A percentile compares a stretch with the other conserved stretches of the same genome.
Evolutionary conservation across 1,284 basidiomycete genomes (phyloP).

Genomic region (Polyporus tsugae): DNA sequence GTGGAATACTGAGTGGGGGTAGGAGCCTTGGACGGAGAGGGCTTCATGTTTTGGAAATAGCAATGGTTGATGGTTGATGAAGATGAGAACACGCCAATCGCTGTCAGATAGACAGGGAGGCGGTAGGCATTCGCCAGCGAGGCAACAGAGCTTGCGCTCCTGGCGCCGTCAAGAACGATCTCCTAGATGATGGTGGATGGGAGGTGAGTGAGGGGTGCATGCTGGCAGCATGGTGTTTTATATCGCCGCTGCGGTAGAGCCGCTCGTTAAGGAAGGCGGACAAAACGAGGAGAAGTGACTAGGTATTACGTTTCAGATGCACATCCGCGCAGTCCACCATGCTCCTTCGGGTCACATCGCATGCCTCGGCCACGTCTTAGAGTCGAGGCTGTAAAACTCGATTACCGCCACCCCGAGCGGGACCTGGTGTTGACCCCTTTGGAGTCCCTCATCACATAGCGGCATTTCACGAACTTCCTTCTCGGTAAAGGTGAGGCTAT

Average conservation of each 20-base stretch:
- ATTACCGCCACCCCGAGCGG: not conserved
- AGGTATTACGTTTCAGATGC: slow-evolving; percentile 21
- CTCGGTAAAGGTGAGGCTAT: not conserved
- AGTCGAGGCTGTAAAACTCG: slow-evolving; percentile 5
- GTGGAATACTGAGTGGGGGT: slow-evolving; percentile 12
- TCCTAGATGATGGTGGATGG: slow-evolving; percentile 23
- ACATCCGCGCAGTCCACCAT: slow-evolving; percentile 3
- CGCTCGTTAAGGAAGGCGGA: slow-evolving; percentile 24
- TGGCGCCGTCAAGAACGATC: slow-evolving; percentile 24
- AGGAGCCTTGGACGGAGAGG: not conserved
- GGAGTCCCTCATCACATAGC: not conserved
- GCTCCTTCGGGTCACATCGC: slow-evolving; percentile 14
- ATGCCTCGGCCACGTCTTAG: slow-evolving; percentile 8
- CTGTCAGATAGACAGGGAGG: not conserved
- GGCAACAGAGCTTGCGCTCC: slow-evolving; percentile 24
- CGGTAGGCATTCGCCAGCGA: slow-evolving; percentile 1
- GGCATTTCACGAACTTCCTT: not conserved
- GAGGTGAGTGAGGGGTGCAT: slow-evolving; percentile 8
- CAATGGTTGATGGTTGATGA: slow-evolving; percentile 16
- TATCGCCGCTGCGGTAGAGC: slow-evolving; percentile 21
- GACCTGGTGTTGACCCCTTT: not conserved
- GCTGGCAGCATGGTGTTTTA: slow-evolving; percentile 24
- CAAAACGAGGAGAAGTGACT: slow-evolving; percentile 29
- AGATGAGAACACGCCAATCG: slow-evolving; percentile 17
- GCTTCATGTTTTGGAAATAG: slow-evolving; percentile 3